Evolutionary conservation across 2,329 filamentous ascomycete species (phyloP).

Genomic region (Aspergillus uvarum): DNA sequence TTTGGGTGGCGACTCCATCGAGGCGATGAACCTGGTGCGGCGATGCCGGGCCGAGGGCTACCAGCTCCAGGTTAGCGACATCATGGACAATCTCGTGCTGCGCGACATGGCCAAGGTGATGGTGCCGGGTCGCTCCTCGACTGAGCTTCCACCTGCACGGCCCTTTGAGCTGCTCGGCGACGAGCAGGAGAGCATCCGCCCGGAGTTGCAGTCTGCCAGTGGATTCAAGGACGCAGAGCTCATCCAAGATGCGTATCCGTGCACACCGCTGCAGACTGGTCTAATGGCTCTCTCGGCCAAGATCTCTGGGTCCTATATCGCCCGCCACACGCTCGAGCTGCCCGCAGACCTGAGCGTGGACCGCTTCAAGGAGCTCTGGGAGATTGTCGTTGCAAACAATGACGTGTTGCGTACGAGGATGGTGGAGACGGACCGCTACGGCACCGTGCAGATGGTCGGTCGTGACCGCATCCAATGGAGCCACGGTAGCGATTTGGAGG

Average conservation of each 20-base stretch:
- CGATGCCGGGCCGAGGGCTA: conserved; percentile 12
- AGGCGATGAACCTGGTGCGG: conserved; percentile 22
- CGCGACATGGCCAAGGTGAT: conserved; percentile 31
- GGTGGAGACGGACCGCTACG: conserved; percentile 20
- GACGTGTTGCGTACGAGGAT: conserved; percentile 44
- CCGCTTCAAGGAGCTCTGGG: conserved; percentile 42
- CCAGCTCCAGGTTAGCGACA: conserved; percentile 18
- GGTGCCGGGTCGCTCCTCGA: neutral
- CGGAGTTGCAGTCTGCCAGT: conserved; percentile 12
- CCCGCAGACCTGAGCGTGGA: conserved; percentile 26
- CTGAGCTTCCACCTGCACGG: neutral
- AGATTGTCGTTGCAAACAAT: conserved; percentile 32
- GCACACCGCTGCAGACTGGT: conserved; percentile 29
- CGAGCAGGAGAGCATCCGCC: conserved; percentile 1
- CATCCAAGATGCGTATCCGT: conserved; percentile 32
- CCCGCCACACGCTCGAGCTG: conserved; percentile 36
- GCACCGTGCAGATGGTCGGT: conserved; percentile 28
- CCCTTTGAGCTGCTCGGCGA: conserved; percentile 9
- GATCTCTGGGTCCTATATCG: conserved; percentile 40
- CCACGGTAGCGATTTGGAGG: conserved; percentile 12
- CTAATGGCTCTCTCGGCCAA: conserved; percentile 37
- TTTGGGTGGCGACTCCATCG: conserved; percentile 27
- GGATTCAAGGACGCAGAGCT: conserved; percentile 9
- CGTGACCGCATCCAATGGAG: conserved; percentile 24
- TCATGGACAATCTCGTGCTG: conserved; percentile 33